A percentile compares a stretch with the other conserved stretches of the same genome.
Evolutionary conservation across 2,329 filamentous ascomycete species (phyloP).

Genomic region (Thermothelomyces thermophilus): DNA sequence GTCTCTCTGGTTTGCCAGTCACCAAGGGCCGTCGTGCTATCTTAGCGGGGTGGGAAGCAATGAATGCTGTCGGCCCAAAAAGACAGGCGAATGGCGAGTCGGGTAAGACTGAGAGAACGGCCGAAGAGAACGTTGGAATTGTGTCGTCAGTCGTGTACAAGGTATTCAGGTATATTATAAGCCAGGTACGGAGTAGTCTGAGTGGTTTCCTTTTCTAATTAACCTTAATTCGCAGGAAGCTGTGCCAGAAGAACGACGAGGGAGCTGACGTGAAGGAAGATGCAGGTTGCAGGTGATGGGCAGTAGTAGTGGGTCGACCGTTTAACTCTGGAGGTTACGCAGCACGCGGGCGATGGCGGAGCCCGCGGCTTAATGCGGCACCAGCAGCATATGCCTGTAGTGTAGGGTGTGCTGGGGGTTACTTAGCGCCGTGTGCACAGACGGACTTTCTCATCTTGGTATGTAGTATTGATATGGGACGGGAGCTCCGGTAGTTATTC

Average conservation of each 20-base stretch:
- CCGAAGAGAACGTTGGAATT: background rate
- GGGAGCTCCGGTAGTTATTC: too few relatives aligned
- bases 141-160: too few relatives aligned
- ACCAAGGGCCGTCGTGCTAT: background rate
- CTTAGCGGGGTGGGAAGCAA: background rate
- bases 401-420: conserved; percentile 4
- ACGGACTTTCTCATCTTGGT: too few relatives aligned
- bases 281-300: background rate
- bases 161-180: too few relatives aligned
- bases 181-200: too few relatives aligned
- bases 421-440: conserved; percentile 1
- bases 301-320: background rate
- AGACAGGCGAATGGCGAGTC: background rate
- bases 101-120: background rate
- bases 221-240: too few relatives aligned
- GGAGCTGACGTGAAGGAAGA: background rate
- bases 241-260: background rate
- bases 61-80: background rate
- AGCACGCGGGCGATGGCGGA: conserved; percentile 3
- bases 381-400: too few relatives aligned
- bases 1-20: background rate
- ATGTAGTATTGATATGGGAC: too few relatives aligned
- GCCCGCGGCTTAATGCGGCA: background rate
- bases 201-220: too few relatives aligned
- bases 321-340: too few relatives aligned